Conservation (phyloP, 805 yeast genomes). For the Kazachstania psychrophila region DNA sequence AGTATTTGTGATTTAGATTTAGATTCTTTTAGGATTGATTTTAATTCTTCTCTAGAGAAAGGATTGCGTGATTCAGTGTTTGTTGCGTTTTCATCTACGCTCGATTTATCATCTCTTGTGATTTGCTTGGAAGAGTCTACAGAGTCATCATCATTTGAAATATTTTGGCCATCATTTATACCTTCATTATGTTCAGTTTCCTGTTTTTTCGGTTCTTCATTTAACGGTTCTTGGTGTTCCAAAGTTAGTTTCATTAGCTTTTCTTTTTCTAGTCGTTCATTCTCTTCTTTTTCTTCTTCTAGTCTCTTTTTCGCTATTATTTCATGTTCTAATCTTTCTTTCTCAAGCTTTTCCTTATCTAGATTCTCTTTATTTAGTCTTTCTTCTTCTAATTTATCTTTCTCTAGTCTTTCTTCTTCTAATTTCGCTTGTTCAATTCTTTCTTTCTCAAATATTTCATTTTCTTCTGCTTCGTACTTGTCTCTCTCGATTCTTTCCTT, state of each 20-base stretch:
- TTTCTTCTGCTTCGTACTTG: background rate
- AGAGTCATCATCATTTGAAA: no score
- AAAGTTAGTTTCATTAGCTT: no score
- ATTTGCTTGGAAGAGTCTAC: no score
- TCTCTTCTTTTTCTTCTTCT: conserved; percentile 3
- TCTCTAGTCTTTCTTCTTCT: conserved; percentile 1
- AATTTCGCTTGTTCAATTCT: background rate
- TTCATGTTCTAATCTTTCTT: background rate
- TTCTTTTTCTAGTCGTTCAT: background rate
- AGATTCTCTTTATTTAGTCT: background rate
- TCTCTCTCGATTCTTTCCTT: background rate
- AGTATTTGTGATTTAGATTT: no score
- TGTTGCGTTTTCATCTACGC: background rate
- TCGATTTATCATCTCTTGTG: no score
- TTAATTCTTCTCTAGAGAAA: conserved; percentile 11
- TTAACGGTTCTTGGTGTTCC: no score
- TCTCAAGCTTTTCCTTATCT: background rate
- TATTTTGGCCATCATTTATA: no score
- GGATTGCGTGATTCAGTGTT: background rate
- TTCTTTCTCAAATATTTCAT: conserved; percentile 1
- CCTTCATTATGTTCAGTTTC: no score
- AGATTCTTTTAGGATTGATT: conserved; percentile 13
- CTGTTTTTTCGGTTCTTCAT: no score
- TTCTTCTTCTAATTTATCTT: background rate
- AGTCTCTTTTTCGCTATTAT: no score